Conservation (phyloP, 1,139 yeast genomes). For the Blastobotrys raffinosifermentans region DNA sequence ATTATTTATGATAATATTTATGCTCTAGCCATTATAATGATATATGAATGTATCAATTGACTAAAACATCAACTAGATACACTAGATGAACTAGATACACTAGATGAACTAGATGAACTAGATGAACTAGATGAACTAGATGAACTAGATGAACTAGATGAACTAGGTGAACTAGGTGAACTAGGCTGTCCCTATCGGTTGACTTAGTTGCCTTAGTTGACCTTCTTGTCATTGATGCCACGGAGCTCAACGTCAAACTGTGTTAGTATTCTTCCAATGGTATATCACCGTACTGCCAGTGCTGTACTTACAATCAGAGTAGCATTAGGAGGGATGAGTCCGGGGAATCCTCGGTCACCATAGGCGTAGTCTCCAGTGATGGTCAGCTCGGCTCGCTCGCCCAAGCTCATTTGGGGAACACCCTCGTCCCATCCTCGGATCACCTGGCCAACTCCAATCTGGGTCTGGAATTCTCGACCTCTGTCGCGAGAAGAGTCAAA, state of each 20-base stretch:
- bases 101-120: constrained; percentile 1
- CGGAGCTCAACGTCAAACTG: constrained; percentile 83
- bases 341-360: constrained; percentile 93
- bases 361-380: constrained; percentile 93
- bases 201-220: constrained; percentile 54
- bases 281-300: not conserved
- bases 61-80: not conserved
- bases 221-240: no score
- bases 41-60: no score
- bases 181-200: no score
- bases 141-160: no score
- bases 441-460: constrained; percentile 93
- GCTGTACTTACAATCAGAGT: constrained; percentile 50
- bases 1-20: no score
- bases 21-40: no score
- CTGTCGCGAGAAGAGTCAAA: constrained; percentile 93
- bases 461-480: constrained; percentile 89
- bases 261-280: constrained; percentile 4
- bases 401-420: constrained; percentile 83
- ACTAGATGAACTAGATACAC: constrained; percentile 2
- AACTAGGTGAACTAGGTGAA: no score
- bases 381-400: constrained; percentile 86
- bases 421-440: constrained; percentile 96
- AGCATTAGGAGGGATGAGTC: constrained; percentile 93
- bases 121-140: constrained; percentile 4